Percentiles rank a stretch among this genome's conserved stretches.
phyloP scores from a whole-genome alignment of 2,329 filamentous ascomycete species.

The Fusarium sp. region DNA sequence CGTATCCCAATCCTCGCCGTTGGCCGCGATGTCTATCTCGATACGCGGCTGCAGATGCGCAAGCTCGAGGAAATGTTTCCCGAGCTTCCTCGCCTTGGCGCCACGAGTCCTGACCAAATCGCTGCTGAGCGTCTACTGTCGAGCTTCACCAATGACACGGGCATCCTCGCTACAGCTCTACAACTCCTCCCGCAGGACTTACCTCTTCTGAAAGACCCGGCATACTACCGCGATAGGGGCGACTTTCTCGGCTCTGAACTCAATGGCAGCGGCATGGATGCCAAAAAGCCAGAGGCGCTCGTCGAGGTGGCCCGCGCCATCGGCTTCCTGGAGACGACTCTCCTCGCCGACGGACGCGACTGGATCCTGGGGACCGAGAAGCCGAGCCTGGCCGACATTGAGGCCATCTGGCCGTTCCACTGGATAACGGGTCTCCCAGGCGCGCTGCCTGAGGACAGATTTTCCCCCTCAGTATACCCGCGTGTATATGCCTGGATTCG shows the following conservation, averaged over 20 bases:
- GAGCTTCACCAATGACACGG: conserved; percentile 62
- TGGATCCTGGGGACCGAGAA: conserved; percentile 66
- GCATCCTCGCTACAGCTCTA: conserved; percentile 62
- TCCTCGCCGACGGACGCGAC: conserved; percentile 70
- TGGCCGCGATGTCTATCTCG: conserved; percentile 71
- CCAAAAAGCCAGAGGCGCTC: conserved; percentile 61
- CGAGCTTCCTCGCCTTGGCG: conserved; percentile 49
- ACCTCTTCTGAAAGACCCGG: conserved; percentile 62
- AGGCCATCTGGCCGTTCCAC: conserved; percentile 72
- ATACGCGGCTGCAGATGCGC: conserved; percentile 71
- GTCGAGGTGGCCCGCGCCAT: conserved; percentile 62
- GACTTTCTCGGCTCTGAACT: conserved; percentile 48
- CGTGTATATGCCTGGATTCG: conserved; percentile 68
- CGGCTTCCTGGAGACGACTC: conserved; percentile 65
- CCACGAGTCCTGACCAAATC: conserved; percentile 50
- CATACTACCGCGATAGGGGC: conserved; percentile 65
- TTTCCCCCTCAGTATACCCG: conserved; percentile 63
- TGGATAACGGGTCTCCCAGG: conserved; percentile 67
- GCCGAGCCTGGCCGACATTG: conserved; percentile 70
- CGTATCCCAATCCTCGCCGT: conserved; percentile 74
- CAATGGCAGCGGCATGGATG: conserved; percentile 38
- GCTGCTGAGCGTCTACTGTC: conserved; percentile 65
- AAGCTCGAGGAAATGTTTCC: conserved; percentile 68
- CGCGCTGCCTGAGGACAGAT: conserved; percentile 60
- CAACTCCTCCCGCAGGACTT: conserved; percentile 64